Evolutionary conservation across 2,329 filamentous ascomycete genomes (phyloP).

Genomic region (Trichoderma hamatum): DNA sequence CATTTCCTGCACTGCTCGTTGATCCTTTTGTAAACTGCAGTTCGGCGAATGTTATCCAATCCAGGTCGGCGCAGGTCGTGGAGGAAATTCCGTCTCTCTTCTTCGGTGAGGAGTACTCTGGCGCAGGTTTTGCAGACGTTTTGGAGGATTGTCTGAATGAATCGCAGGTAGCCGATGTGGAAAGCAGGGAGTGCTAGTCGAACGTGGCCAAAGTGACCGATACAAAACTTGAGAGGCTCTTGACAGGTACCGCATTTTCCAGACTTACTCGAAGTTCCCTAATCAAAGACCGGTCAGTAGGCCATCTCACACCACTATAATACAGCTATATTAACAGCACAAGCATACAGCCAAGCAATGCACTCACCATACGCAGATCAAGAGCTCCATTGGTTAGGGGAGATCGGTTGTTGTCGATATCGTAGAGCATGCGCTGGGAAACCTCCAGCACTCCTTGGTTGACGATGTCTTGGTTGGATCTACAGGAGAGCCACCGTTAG

Average conservation of each 20-base stretch:
- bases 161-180: conserved; percentile 93
- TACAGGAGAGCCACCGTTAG: conserved; percentile 38
- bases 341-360: neutral
- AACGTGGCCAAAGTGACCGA: conserved; percentile 94
- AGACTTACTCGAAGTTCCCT: conserved; percentile 84
- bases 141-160: conserved; percentile 88
- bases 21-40: conserved; percentile 84
- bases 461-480: conserved; percentile 90
- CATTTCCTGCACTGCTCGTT: conserved; percentile 88
- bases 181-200: conserved; percentile 89
- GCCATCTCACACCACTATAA: rapidly evolving
- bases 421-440: conserved; percentile 91
- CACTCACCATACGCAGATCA: conserved; percentile 72
- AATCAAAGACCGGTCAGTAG: conserved; percentile 13
- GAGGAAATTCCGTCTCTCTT: conserved; percentile 76
- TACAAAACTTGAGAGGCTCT: conserved; percentile 79
- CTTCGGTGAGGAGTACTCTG: conserved; percentile 77
- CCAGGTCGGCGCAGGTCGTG: conserved; percentile 73
- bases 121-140: conserved; percentile 96
- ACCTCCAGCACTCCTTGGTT: conserved; percentile 94
- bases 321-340: no score
- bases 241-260: conserved; percentile 82
- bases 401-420: conserved; percentile 76
- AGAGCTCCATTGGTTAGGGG: conserved; percentile 83
- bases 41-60: conserved; percentile 83